Evolutionary conservation across 441 rosid genomes (phyloP), one percentile per base, ranked within the genome.

Genomic region (Aleurites moluccanus): DNA sequence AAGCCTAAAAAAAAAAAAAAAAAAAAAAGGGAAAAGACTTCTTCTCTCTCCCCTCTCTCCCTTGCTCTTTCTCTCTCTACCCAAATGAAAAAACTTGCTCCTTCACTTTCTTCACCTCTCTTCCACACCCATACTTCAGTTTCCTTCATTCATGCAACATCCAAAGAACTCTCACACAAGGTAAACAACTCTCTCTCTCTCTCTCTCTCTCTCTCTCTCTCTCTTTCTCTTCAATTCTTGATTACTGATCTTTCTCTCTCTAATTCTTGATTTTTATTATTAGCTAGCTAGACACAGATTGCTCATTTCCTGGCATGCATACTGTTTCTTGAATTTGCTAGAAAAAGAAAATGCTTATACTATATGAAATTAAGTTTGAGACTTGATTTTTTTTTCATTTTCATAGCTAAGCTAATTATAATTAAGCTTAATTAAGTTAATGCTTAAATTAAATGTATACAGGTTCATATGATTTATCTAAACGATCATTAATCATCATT

Each of bases 131-230:
- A 47, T 52, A 27, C 74, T 79, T 69, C 81, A 74, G 35, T 70
- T 80, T 56, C 38, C 73, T 76, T 80, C 83, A 85, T 90, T 89
- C 92, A 90, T 90, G 97, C 97, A 90, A 88, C 94, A 91, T 85
- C 86, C 91, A 85, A 90, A 91, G 76, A 80, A 77, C 83, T 82
- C 90, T 55, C 73, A 74, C 73, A 62, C 90, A 83, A 90, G 96
- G 98, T 90, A 90, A 66, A 81, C 40, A 15, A 35, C 61, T 20
- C 30, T n/a, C 57, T 57, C 59, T 68, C 75, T 60, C 27, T 71
- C 55, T 50, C 6, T 40, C 63, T 9, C 4, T 21, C 57, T 56
- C 14, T 44, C 47, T 44, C 47, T 44, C 47, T 44, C 59, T 68
- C 75, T 60, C 27, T 71, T 50, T 50, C 6, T 40, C 63, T 60